These are phyloP conservation scores for Fagopyrum tataricum DNA, from an alignment of 148 eudicot genomes.

Conservation along the genomic window DNA sequence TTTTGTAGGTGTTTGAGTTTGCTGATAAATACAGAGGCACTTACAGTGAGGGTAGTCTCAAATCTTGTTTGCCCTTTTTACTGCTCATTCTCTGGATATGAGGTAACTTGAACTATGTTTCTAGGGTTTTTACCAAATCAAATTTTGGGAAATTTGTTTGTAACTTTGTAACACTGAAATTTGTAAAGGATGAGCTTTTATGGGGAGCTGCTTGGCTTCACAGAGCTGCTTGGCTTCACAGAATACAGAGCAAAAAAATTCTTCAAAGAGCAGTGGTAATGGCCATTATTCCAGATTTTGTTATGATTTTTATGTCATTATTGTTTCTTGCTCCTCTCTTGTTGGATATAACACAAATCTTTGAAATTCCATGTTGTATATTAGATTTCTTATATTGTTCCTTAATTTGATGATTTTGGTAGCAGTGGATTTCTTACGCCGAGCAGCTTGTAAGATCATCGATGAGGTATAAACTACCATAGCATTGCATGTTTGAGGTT, in stretches of 20 bases:
- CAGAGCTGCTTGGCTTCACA: too few relatives aligned
- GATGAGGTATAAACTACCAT: slow-evolving; percentile 45
- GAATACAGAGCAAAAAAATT: too few relatives aligned
- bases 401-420: too few relatives aligned
- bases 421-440: too few relatives aligned
- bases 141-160: not conserved
- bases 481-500: not conserved
- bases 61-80: slow-evolving; percentile 57
- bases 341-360: too few relatives aligned
- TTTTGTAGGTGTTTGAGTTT: slow-evolving; percentile 57
- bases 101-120: slow-evolving; percentile 26
- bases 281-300: too few relatives aligned
- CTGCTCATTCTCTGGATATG: slow-evolving; percentile 58
- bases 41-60: slow-evolving; percentile 46
- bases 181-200: slow-evolving; percentile 59
- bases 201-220: slow-evolving; percentile 94
- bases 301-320: too few relatives aligned
- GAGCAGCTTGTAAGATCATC: slow-evolving; percentile 74
- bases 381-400: too few relatives aligned
- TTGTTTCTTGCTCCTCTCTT: too few relatives aligned
- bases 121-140: too few relatives aligned
- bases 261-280: too few relatives aligned
- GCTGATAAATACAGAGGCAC: slow-evolving; percentile 78
- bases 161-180: not conserved
- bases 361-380: too few relatives aligned